A percentile compares a stretch with the other conserved stretches of the same genome.
Conservation (phyloP, 2,329 filamentous ascomycete species). For the Ophiocordyceps camponoti-rufipedis region DNA sequence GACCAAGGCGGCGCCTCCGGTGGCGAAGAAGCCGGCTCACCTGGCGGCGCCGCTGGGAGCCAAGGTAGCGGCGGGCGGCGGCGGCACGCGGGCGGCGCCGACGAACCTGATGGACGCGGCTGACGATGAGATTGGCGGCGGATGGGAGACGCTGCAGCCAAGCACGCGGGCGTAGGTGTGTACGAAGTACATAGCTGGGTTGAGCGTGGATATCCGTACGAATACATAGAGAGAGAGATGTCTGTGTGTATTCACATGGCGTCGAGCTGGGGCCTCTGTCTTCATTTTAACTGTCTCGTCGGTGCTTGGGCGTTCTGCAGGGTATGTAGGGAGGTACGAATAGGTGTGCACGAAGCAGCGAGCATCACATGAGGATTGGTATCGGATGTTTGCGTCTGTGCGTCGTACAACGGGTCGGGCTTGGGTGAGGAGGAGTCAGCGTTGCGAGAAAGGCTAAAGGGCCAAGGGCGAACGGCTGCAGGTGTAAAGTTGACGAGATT, state of each 20-base stretch:
- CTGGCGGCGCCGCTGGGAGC: constrained; percentile 12
- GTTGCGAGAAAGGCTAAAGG: neutral
- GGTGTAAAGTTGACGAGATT: neutral
- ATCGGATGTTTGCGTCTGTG: neutral
- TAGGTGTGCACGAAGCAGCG: neutral
- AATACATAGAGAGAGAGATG: no score
- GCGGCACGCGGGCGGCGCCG: constrained; percentile 6
- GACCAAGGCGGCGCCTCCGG: constrained; percentile 22
- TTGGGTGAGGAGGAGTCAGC: neutral
- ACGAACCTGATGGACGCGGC: constrained; percentile 28
- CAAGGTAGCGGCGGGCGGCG: constrained; percentile 2
- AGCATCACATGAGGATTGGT: neutral
- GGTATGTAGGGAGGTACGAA: neutral
- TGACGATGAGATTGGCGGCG: constrained; percentile 26
- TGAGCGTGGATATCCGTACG: neutral
- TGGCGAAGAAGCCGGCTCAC: constrained; percentile 46
- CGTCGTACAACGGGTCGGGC: neutral
- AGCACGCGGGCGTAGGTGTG: constrained; percentile 5
- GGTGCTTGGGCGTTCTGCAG: no score
- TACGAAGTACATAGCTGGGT: neutral
- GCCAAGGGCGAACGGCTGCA: neutral
- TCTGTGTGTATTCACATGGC: neutral
- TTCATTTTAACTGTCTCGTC: no score
- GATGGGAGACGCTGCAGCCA: constrained; percentile 39
- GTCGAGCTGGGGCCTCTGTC: no score